Base-by-base conservation (phyloP, 805 yeast genomes). In the Wickerhamomyces chaumierensis region DNA sequence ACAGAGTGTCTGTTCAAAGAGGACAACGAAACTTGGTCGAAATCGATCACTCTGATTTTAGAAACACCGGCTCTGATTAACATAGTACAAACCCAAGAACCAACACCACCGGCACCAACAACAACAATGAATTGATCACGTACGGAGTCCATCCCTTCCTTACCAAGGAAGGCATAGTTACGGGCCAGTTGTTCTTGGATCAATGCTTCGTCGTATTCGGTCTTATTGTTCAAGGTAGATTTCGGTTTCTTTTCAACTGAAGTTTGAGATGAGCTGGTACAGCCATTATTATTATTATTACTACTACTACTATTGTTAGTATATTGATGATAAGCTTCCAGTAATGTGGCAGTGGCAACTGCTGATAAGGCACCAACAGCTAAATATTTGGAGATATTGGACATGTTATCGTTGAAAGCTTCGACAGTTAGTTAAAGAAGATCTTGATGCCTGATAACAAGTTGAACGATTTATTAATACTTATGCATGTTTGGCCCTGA, bases 21-120 rank as follows among this genome's bases (percentile, higher is more conserved):
- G 36, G 95, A 82, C 42, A 92, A 66, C 2, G 96, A 78, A 20
- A 92, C 96, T 63, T 92, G 99, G 59, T 92, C 99, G 56, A 92
- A 92, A 60, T 92, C 99, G 39, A 92, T 77, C 40, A 92, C 69
- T 48, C 87, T 71, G 38, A 92, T 57, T 42, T 74, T 71, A 17
- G 81, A 79, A 31, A 88, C 79, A 14, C 99, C 99, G 15, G 95
- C 83, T 51, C 99, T 76, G 2, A 83, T 81, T 40, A 92, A 68
- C 82, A 94, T 85, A 11, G 94, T 81, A 12, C 82, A 79, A 18
- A 81, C 95, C 90, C 96, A 88, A 0, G 96, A 88, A 2, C 99
- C 99, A 32, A 92, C 99, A 42, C 99, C 99, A 42, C 99, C 99
- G 15, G 90, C 92, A 23, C 99, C 98, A 12, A 77, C 81, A 14